A percentile compares a stretch with the other conserved stretches of the same genome.
phyloP scores from a whole-genome alignment of 108 stramenopile species.

The Skeletonema grethae region DNA sequence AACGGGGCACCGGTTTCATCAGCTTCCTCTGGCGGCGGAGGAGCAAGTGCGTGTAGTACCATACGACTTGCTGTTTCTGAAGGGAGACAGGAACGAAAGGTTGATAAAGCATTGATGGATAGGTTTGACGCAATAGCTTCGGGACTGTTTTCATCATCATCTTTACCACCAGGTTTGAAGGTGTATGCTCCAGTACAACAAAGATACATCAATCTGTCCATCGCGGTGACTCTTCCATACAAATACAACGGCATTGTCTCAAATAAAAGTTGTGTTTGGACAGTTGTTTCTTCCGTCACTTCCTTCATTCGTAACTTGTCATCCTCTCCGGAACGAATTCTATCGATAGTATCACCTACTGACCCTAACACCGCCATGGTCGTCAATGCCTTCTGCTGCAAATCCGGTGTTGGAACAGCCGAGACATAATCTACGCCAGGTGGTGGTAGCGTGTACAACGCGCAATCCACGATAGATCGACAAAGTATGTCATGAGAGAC shows the following conservation, averaged over 20 bases:
- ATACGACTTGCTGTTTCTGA: slow-evolving; percentile 57
- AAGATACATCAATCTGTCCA: slow-evolving; percentile 73
- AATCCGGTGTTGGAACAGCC: slow-evolving; percentile 56
- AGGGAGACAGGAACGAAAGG: slow-evolving; percentile 52
- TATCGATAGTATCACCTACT: slow-evolving; percentile 36
- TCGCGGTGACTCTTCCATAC: slow-evolving; percentile 47
- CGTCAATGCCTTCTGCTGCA: slow-evolving; percentile 73
- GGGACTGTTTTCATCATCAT: slow-evolving; percentile 46
- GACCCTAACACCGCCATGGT: slow-evolving; percentile 54
- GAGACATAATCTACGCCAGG: slow-evolving; percentile 52
- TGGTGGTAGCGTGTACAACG: slow-evolving; percentile 54
- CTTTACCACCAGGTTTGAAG: slow-evolving; percentile 20
- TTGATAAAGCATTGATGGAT: slow-evolving; percentile 31
- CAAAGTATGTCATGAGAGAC: slow-evolving; percentile 55
- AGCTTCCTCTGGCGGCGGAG: slow-evolving; percentile 58
- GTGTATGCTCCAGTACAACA: slow-evolving; percentile 72
- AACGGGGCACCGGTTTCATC: slow-evolving; percentile 26
- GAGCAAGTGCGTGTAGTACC: slow-evolving; percentile 73
- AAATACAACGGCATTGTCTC: slow-evolving; percentile 51
- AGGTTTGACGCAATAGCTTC: slow-evolving; percentile 59
- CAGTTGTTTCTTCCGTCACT: slow-evolving; percentile 23
- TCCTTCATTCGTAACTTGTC: slow-evolving; percentile 13
- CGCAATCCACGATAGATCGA: slow-evolving; percentile 67
- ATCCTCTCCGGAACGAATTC: neutral
- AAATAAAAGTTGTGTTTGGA: slow-evolving; percentile 41